Evolutionary conservation across 768 basidiomycete genomes (phyloP), one percentile per base, ranked within the genome.

Genomic region (Postia placenta): DNA sequence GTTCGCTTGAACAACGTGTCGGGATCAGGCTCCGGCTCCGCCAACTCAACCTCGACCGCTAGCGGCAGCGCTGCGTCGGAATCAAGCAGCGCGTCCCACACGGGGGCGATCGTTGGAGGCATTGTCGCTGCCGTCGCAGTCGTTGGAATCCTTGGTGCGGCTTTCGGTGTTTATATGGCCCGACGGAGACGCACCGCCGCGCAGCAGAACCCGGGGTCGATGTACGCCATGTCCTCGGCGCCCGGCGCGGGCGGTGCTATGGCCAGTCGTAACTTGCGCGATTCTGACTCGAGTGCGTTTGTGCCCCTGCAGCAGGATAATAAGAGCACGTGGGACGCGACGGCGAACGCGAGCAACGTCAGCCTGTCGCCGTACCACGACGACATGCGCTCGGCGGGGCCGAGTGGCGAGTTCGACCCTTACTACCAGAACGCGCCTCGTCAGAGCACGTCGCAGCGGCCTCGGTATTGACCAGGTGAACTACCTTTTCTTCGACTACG

Each of bases 241-340:
- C 53, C 61, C 48, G 56, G 67, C 22, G 58, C 50, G 38, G 59
- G 59, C 23, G 62, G 59, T 22, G 65, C 50, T 23, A 59, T 57
- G 45, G 53, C 57, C 33, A 58, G 49, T 51, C 56, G 54, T 39
- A 56, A 65, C 23, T 56, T 62, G 47, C 68, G 80, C 35, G 66
- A 66, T 66, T 81, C 82, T 53, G 79, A 84, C 67, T 80, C 82
- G 58, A 83, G 81, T 53, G 76, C 83, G 28, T 87, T 87, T 59
- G 69, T 84, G 45, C 85, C 86, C n/a, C 63, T 88, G 58, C 77
- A 79, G 55, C 82, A 83, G 61, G 77, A 75, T 58, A 81, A 79
- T 58, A 56, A 69, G 47, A 79, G 75, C 56, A 72, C 74, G 42
- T 83, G 81, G 81, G 60, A 48, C 41, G 45, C 51, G 51, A 19